Evolutionary conservation across 176 grass and related monocot genomes (phyloP).

Genomic region (Dactylis glomerata): DNA sequence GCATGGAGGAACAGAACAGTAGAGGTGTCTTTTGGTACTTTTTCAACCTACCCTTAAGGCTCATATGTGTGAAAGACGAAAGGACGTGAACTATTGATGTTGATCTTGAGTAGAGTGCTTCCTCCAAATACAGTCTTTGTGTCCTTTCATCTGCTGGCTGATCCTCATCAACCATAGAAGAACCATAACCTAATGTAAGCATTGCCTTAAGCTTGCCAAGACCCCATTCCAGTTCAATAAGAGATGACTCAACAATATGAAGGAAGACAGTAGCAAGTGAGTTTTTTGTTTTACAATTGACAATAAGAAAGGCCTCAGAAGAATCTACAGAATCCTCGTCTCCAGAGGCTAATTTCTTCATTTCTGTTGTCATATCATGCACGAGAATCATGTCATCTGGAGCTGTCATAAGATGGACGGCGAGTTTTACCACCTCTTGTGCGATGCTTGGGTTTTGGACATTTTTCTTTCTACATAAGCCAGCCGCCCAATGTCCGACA

Average conservation of each 20-base stretch:
- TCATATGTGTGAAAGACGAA: constrained; percentile 74
- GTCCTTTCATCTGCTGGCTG: constrained; percentile 50
- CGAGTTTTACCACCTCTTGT: constrained; percentile 49
- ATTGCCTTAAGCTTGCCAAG: constrained; percentile 61
- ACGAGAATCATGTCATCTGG: constrained; percentile 65
- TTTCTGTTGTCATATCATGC: constrained; percentile 50
- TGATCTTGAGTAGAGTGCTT: constrained; percentile 80
- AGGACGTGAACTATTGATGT: constrained; percentile 52
- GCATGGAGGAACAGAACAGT: constrained; percentile 1
- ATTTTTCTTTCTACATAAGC: constrained; percentile 43
- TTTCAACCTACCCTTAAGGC: constrained; percentile 53
- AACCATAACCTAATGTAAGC: constrained; percentile 40
- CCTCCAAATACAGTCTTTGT: constrained; percentile 53
- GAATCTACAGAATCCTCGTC: constrained; percentile 44
- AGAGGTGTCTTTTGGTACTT: not conserved
- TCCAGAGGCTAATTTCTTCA: constrained; percentile 44
- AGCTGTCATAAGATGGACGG: constrained; percentile 44
- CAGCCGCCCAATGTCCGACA: constrained; percentile 55
- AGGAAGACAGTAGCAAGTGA: constrained; percentile 51
- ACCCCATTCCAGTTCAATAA: constrained; percentile 74
- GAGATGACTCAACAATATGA: constrained; percentile 61
- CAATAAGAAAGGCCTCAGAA: constrained; percentile 48
- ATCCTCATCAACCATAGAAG: constrained; percentile 31
- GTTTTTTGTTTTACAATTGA: constrained; percentile 73
- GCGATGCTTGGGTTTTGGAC: constrained; percentile 48